Conservation (phyloP, 352 stramenopile species). For the Pythium monospermum region DNA sequence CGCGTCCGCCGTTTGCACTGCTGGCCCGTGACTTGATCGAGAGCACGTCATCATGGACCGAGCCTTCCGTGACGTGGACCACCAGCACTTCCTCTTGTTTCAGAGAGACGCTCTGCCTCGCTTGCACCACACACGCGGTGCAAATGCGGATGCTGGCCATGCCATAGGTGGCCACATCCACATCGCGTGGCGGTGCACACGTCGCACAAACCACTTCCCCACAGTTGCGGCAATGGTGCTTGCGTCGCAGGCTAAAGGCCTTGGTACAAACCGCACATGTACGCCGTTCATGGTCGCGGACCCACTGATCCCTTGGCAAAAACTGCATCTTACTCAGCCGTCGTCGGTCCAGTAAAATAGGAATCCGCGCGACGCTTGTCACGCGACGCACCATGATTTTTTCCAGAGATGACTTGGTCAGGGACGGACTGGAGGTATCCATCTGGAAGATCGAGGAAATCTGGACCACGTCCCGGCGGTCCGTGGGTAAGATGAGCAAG, state of each 20-base stretch:
- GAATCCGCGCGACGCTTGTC: slow-evolving; percentile 33
- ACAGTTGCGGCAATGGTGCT: slow-evolving; percentile 69
- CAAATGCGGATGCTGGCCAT: slow-evolving; percentile 51
- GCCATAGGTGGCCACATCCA: slow-evolving; percentile 33
- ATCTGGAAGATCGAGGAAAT: slow-evolving; percentile 65
- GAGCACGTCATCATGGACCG: slow-evolving; percentile 16
- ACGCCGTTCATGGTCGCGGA: slow-evolving; percentile 49
- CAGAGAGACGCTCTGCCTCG: slow-evolving; percentile 15
- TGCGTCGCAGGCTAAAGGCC: slow-evolving; percentile 47
- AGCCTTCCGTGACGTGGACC: slow-evolving; percentile 30
- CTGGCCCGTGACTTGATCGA: slow-evolving; percentile 33
- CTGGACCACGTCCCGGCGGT: slow-evolving; percentile 54
- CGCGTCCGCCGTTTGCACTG: too few relatives aligned
- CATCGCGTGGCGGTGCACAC: slow-evolving; percentile 50
- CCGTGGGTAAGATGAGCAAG: slow-evolving; percentile 55
- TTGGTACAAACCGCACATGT: slow-evolving; percentile 63
- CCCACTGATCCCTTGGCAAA: slow-evolving; percentile 44
- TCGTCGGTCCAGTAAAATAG: slow-evolving; percentile 51
- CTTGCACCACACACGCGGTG: slow-evolving; percentile 54
- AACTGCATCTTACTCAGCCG: slow-evolving; percentile 57
- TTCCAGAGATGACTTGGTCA: slow-evolving; percentile 37
- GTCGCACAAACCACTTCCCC: slow-evolving; percentile 70
- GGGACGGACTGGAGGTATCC: slow-evolving; percentile 18
- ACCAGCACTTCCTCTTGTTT: slow-evolving; percentile 35
- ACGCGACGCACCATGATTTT: slow-evolving; percentile 49